Evolutionary conservation across 768 basidiomycete genomes (phyloP), one percentile per base, ranked within the genome.

Genomic region (Saitozyma sp.): DNA sequence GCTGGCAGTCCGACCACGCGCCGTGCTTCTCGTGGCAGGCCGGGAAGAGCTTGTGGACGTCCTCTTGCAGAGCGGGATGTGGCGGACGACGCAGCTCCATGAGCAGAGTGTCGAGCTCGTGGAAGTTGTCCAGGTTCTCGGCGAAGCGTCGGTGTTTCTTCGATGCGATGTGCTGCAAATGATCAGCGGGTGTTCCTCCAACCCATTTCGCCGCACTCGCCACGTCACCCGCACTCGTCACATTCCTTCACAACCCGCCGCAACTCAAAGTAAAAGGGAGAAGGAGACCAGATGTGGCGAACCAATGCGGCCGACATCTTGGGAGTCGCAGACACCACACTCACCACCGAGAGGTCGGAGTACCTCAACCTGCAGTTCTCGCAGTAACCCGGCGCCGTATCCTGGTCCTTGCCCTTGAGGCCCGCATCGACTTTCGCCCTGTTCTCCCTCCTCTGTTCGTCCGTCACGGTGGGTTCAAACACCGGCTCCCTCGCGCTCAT

Each of bases 331-430:
- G n/a, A 57, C 20, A 62, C 8, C 37, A 29, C 45, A 83, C 87
- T 74, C 70, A 96, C 95, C 68, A 82, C 80, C 64, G 85, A 85
- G 71, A 98, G 95, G 79, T 95, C 89, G 0, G 89, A 87, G 73
- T 94, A 99, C 78, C 92, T 92, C 59, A 84, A 74, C 45, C 95
- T 85, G 79, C 96, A 99, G 76, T 92, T 94, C 80, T 99, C 96
- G 78, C 96, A 99, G 79, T 97, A 98, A 6, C 96, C 96, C 6
- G 94, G 89, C 72, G 96, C 97, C 65, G 60, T 56, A 14, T 68
- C 59, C 53, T 67, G 62, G 6, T 69, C 63, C 54, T 57, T 59
- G 6, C 59, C 63, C 46, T 64, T 70, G 51, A 74, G 50, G 1
- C 68, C 71, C 10, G 65, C 64, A 20, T 76, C 72, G 13, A 76